phyloP scores from a whole-genome alignment of 2,329 filamentous ascomycete genomes.

The Didymella sp. region DNA sequence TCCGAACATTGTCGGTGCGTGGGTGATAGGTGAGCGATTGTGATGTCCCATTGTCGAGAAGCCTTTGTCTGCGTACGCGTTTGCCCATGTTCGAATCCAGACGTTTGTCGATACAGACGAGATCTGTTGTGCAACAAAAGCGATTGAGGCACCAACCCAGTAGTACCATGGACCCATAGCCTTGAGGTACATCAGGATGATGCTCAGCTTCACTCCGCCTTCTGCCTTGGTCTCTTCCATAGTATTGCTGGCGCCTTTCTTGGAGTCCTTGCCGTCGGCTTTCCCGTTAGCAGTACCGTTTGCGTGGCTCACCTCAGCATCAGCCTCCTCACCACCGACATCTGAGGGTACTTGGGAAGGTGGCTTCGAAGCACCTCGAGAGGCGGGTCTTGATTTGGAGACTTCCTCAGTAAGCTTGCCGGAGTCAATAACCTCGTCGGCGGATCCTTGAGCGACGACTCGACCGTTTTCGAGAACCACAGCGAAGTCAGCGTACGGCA shows the following conservation, averaged over 20 bases:
- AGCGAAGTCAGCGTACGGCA: conserved; percentile 79
- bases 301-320: conserved; percentile 49
- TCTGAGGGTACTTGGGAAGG: conserved; percentile 81
- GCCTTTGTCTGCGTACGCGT: conserved; percentile 73
- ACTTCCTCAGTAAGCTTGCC: conserved; percentile 89
- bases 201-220: conserved; percentile 86
- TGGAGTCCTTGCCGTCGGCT: conserved; percentile 52
- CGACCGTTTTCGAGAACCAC: conserved; percentile 89
- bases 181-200: conserved; percentile 82
- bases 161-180: conserved; percentile 98
- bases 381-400: conserved; percentile 74
- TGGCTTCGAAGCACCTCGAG: conserved; percentile 72
- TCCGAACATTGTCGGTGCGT: conserved; percentile 52
- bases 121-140: conserved; percentile 84
- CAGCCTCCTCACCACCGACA: conserved; percentile 57
- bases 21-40: conserved; percentile 52
- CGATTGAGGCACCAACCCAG: conserved; percentile 77
- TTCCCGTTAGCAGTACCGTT: conserved; percentile 58
- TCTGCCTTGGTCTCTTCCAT: conserved; percentile 75
- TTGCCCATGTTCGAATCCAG: conserved; percentile 96
- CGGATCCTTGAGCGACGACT: conserved; percentile 75
- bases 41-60: conserved; percentile 38
- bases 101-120: conserved; percentile 87
- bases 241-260: conserved; percentile 58
- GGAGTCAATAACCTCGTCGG: conserved; percentile 80